phyloP scores from a whole-genome alignment of 1,284 basidiomycete genomes.

The Malassezia arunalokei region DNA sequence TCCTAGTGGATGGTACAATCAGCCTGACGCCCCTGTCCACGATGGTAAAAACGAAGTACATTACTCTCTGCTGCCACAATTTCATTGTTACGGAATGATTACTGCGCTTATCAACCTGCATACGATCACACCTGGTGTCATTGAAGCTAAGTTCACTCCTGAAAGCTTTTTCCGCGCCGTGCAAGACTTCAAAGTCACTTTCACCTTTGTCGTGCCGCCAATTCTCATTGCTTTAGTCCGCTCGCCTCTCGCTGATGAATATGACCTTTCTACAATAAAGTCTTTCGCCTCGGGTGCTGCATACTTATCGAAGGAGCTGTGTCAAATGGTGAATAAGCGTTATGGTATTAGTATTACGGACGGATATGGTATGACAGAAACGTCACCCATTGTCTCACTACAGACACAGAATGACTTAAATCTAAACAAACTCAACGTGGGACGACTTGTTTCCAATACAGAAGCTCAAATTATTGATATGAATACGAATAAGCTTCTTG shows the following conservation, averaged over 20 bases:
- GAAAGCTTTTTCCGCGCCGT: conserved; percentile 33
- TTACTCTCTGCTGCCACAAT: conserved; percentile 36
- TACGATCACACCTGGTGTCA: conserved; percentile 33
- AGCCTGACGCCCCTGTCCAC: conserved; percentile 16
- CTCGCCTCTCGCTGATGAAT: conserved; percentile 28
- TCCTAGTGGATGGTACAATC: conserved; percentile 25
- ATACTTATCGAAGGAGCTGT: conserved; percentile 26
- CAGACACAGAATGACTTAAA: conserved; percentile 32
- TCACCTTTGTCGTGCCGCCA: conserved; percentile 42
- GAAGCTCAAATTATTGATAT: conserved; percentile 30
- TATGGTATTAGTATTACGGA: conserved; percentile 34
- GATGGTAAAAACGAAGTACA: conserved; percentile 32
- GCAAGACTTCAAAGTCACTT: conserved; percentile 30
- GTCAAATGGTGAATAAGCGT: conserved; percentile 24
- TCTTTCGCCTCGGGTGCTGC: conserved; percentile 40
- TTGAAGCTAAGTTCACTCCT: conserved; percentile 31
- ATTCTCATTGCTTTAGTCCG: conserved; percentile 39
- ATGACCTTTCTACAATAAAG: conserved; percentile 31
- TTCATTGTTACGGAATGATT: conserved; percentile 44
- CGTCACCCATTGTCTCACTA: conserved; percentile 34
- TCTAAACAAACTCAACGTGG: conserved; percentile 22
- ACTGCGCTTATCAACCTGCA: conserved; percentile 36
- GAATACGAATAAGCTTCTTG: conserved; percentile 21
- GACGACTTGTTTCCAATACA: conserved; percentile 33
- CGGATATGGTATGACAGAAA: conserved; percentile 5